These are phyloP conservation scores for Salvia miltiorrhiza DNA, from an alignment of 257 asterid species.

Conservation along the genomic window DNA sequence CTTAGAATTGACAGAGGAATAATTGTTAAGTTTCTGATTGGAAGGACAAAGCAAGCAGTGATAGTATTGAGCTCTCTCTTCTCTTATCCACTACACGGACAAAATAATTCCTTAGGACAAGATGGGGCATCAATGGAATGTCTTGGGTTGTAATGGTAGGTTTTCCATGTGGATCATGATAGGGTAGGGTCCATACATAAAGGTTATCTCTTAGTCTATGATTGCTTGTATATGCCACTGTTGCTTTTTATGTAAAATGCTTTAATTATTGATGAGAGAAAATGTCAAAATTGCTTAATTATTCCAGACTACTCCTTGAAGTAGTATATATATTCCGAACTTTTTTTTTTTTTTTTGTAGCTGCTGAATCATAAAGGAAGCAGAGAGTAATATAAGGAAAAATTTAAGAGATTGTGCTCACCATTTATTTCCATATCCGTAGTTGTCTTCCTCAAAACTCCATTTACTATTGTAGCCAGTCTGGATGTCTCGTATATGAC, in stretches of 20 bases:
- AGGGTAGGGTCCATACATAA: slow-evolving; percentile 61
- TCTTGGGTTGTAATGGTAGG: slow-evolving; percentile 46
- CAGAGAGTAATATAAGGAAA: neutral
- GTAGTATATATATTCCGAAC: slow-evolving; percentile 15
- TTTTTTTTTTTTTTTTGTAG: neutral
- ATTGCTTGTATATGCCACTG: slow-evolving; percentile 29
- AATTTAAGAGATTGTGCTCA: slow-evolving; percentile 23
- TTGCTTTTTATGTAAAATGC: slow-evolving; percentile 23
- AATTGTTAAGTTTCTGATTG: slow-evolving; percentile 21
- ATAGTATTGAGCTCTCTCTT: slow-evolving; percentile 21
- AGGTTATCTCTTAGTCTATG: slow-evolving; percentile 38
- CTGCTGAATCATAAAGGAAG: slow-evolving; percentile 19
- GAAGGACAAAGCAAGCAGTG: slow-evolving; percentile 19
- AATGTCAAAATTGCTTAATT: slow-evolving; percentile 14
- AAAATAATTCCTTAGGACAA: slow-evolving; percentile 42
- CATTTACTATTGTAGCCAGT: slow-evolving; percentile 63
- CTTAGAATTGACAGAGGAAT: slow-evolving; percentile 26
- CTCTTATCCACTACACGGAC: slow-evolving; percentile 43
- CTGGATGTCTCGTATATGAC: slow-evolving; percentile 67
- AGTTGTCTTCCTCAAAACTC: slow-evolving; percentile 63
- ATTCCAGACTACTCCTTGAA: slow-evolving; percentile 13
- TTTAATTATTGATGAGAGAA: slow-evolving; percentile 19
- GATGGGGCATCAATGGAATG: slow-evolving; percentile 50
- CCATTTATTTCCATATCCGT: slow-evolving; percentile 63
- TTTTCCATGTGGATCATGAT: slow-evolving; percentile 62